Evolutionary conservation across 2,329 filamentous ascomycete species (phyloP), one percentile per base, ranked within the genome.

Genomic region (Beauveria sp.): DNA sequence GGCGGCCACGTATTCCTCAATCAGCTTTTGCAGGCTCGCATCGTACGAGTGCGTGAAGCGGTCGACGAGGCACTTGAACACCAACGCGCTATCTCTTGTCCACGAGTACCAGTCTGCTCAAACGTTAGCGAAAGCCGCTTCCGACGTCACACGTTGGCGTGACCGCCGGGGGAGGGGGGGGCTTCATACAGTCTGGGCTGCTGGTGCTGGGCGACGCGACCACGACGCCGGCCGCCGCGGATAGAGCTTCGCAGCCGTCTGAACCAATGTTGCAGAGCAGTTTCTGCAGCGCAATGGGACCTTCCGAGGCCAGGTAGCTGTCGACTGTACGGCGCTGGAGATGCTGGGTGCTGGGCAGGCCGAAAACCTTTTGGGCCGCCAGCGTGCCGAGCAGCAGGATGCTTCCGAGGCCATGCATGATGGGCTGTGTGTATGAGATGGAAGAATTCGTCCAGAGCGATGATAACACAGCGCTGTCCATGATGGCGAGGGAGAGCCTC

Each of bases 31-130:
- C 22, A 91, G 75, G 18, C 74, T 73, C 1, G 77, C 73, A 66
- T 88, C 82, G 49, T 87, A 88, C 55, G 76, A 76, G 62, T 83
- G 76, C 51, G 75, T 69, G 70, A 91, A 88, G 22, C 83, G 79
- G 67, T 93, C 89, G 9, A 89, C 77, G 18, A 93, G 74, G 26
- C 78, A 77, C 74, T 90, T 91, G 76, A 89, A 84, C 2, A 85
- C 84, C 34, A 93, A 78, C 26, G 86, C 88, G 18, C 87, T 82
- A 71, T 93, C 90, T 68, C 90, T 79, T 1, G 87, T 91, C 90
- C 90, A 93, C 1, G 88, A 91, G 69, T 86, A 93, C 69, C 83
- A 92, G 72, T 93, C 88, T 90, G 58, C 8, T 6, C 20, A 40
- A 46, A 18, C 54, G 14, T 59, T 45, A 42, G 40, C 16, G 5